Evolutionary conservation across 495 filamentous ascomycete species (phyloP), one percentile per base, ranked within the genome.

Genomic region (Chaetomium tenue): DNA sequence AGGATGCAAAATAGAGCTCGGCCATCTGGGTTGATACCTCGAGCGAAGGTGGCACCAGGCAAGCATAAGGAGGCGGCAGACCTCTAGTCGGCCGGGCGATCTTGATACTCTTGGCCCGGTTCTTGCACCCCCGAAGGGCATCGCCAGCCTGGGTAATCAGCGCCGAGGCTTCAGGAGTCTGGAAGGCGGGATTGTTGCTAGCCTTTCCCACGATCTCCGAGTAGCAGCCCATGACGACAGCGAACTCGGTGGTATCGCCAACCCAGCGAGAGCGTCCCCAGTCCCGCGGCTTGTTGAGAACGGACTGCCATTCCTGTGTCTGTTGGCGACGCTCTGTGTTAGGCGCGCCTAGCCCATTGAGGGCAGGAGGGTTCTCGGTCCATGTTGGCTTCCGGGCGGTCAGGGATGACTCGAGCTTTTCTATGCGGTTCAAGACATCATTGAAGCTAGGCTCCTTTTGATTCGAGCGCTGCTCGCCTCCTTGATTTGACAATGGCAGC

Each of bases 21-120:
- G 28, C 58, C 26, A 28, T 44, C n/a, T 48, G 18, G 20, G 16
- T 42, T 22, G 42, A 5, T 2, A 12, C 20, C 26, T 48, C 44
- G 25, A 23, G 44, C 16, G 42, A 20, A 30, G 42, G 58, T 1
- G 26, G 58, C 23, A 16, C 26, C 1, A 60, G 58, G 9, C 11
- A 20, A 5, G 22, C 56, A 12, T 20, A 23, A n/a, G 58, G 58
- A 12, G 13, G n/a, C 11, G 39, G 16, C 13, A 28, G 28, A 33
- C 44, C 44, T 26, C 42, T 33, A 15, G 58, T 37, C 5, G 58
- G 58, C 26, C 44, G 58, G n/a, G 8, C 28, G 4, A 50, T 13
- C 58, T 50, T 60, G 58, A 60, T 46, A 25, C 25, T 23, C 18
- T 60, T 60, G 2, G 44, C 58, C 3, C 25, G 33, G 44, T 20